Percentiles rank a stretch among this genome's conserved stretches.
Conservation (phyloP, 106 monocot genomes). For the Acorus calamus region DNA sequence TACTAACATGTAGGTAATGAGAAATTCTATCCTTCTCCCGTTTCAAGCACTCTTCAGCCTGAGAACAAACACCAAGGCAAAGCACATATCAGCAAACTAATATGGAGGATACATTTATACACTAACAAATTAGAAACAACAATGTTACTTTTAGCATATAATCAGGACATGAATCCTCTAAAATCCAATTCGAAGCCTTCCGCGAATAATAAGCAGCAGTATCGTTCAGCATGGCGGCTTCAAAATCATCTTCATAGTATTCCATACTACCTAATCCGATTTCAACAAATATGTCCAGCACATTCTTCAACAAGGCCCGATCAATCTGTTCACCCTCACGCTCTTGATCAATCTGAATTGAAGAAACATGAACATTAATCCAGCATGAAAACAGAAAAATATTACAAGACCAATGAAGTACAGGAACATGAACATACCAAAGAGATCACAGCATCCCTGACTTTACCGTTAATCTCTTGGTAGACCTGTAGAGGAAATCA, state of each 20-base stretch:
- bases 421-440: slow-evolving; percentile 55
- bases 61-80: neutral
- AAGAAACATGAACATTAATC: slow-evolving; percentile 2
- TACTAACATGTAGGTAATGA: slow-evolving; percentile 21
- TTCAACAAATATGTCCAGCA: slow-evolving; percentile 84
- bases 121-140: no score
- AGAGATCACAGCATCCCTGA: slow-evolving; percentile 56
- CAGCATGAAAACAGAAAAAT: neutral
- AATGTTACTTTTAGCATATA: slow-evolving; percentile 74
- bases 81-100: no score
- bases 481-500: slow-evolving; percentile 40
- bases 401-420: neutral
- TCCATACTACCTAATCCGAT: slow-evolving; percentile 68
- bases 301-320: slow-evolving; percentile 76
- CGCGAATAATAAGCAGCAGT: slow-evolving; percentile 66
- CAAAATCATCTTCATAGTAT: slow-evolving; percentile 74
- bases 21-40: slow-evolving; percentile 23
- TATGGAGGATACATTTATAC: no score
- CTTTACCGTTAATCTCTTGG: slow-evolving; percentile 48
- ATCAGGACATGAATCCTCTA: slow-evolving; percentile 74
- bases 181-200: slow-evolving; percentile 77
- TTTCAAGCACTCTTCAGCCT: slow-evolving; percentile 31
- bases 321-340: slow-evolving; percentile 91
- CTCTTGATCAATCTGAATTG: slow-evolving; percentile 68
- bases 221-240: slow-evolving; percentile 49